A percentile compares a stretch with the other conserved stretches of the same genome.
phyloP scores from a whole-genome alignment of 257 asterid genomes.

The Ballota nigra region DNA sequence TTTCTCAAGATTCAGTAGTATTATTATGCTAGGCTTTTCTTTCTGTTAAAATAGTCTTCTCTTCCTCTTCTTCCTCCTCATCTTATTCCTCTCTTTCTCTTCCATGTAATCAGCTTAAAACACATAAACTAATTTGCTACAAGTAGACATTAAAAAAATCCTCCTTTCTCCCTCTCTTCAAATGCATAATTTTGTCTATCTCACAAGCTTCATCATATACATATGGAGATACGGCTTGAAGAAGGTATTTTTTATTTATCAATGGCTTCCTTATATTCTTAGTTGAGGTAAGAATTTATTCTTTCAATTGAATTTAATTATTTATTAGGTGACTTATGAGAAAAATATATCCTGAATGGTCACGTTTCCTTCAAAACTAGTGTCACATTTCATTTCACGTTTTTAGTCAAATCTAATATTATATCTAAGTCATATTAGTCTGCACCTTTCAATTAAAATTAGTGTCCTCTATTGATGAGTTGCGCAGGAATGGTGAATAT shows the following conservation, averaged over 20 bases:
- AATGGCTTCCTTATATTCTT: neutral
- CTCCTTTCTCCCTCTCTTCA: neutral
- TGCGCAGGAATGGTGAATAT: no score
- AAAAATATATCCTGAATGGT: no score
- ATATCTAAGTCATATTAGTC: no score
- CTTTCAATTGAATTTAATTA: neutral
- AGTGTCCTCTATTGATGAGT: no score
- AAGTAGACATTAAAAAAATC: neutral
- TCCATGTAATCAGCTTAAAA: neutral
- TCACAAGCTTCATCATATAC: neutral
- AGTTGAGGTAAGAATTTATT: conserved; percentile 23
- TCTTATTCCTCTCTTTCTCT: conserved; percentile 4
- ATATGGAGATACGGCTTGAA: neutral
- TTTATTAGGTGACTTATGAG: neutral
- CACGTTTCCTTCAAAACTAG: no score
- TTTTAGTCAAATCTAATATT: no score
- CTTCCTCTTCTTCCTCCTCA: no score
- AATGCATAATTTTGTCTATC: neutral
- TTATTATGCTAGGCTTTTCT: conserved; percentile 29
- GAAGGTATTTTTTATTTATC: neutral
- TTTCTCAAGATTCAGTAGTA: conserved; percentile 21
- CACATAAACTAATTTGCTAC: neutral
- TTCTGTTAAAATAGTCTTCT: neutral
- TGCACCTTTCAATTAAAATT: no score
- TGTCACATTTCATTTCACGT: no score